Base-by-base conservation (phyloP, 108 stramenopile genomes). In the Pseudonitzschia multistriata region DNA sequence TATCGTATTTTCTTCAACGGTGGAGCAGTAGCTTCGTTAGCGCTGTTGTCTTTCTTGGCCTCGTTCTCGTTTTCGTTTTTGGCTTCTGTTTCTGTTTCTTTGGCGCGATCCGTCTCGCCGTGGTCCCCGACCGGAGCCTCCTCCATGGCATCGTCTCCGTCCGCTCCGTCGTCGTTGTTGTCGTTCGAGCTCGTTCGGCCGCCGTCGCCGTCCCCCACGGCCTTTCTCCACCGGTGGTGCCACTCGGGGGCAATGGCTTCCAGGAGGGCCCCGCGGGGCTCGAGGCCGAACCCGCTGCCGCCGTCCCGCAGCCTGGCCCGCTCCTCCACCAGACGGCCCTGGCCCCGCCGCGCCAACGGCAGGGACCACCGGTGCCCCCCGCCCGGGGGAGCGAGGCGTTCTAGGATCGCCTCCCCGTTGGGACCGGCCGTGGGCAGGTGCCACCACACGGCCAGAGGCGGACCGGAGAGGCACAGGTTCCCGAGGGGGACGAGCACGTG, bases 1-100 rank as follows among this genome's bases (percentile, higher is more conserved):
- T 53, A 53, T 19, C 52, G 52, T n/a, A 22, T 53, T 25, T 53
- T 53, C 8, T 53, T 53, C 52, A n/a, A 22, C 52, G 52, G 21
- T 22, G 5, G 14, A 29, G 27, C 25, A 6, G 33, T 5, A 29
- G 10, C 6, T 0, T 30, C 0, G 25, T 57, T 30, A 29, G 7
- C 28, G 14, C 8, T 29, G 0, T 30, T 57, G 22, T 57, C 17
- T 7, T 57, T 57, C 28, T 1, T 57, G 5, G 7, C 0, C 56
- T 6, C 31, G 6, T 57, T 29, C 56, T 57, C 56, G 15, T 57
- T 57, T 28, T 57, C 56, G n/a, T 49, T 49, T 3, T 49, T 3
- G 15, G 15, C n/a, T 3, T 49, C n/a, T 7, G 6, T 4, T 17
- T 3, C 49, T 17, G 15, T 3, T 15, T 15, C 49, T 49, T 49